Conservation (phyloP, 2,329 filamentous ascomycete species). For the Stachybotrys chartarum region DNA sequence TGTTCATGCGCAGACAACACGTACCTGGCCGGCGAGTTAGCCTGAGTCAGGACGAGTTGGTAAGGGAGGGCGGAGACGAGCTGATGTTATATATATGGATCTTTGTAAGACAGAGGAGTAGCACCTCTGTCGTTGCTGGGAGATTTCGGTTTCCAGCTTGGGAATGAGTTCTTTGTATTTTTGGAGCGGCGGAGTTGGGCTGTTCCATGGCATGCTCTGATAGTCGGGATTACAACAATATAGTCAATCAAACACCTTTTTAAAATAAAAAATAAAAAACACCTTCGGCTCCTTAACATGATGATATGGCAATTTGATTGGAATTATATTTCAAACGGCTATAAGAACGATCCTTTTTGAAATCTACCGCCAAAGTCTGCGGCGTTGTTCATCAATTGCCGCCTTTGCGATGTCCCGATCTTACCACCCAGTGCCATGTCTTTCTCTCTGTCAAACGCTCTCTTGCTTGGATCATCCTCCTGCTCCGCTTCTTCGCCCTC, state of each 20-base stretch:
- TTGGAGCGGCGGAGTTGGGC: constrained; percentile 27
- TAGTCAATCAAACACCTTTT: background rate
- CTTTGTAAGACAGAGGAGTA: constrained; percentile 11
- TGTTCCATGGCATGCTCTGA: constrained; percentile 16
- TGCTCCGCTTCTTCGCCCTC: constrained; percentile 38
- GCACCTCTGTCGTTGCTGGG: constrained; percentile 14
- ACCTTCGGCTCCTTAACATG: constrained; percentile 2
- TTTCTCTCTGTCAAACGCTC: constrained; percentile 86
- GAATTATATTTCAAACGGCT: background rate
- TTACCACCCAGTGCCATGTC: constrained; percentile 76
- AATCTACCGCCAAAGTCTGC: constrained; percentile 79
- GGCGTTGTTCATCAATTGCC: constrained; percentile 72
- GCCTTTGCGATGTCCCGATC: constrained; percentile 65
- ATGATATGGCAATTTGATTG: background rate
- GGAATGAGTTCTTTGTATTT: constrained; percentile 8
- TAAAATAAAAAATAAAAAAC: too few species aligned
- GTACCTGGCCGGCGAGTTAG: too few species aligned
- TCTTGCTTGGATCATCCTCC: constrained; percentile 84
- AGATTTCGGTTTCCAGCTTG: constrained; percentile 14
- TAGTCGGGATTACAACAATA: constrained; percentile 7
- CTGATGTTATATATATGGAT: background rate
- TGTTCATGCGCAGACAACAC: too few species aligned
- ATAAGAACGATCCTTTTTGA: constrained; percentile 63
- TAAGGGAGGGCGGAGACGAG: background rate
- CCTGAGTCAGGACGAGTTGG: too few species aligned